A percentile compares a stretch with the other conserved stretches of the same genome.
Evolutionary conservation across 768 basidiomycete genomes (phyloP).

Genomic region (Termitomyces heimii): DNA sequence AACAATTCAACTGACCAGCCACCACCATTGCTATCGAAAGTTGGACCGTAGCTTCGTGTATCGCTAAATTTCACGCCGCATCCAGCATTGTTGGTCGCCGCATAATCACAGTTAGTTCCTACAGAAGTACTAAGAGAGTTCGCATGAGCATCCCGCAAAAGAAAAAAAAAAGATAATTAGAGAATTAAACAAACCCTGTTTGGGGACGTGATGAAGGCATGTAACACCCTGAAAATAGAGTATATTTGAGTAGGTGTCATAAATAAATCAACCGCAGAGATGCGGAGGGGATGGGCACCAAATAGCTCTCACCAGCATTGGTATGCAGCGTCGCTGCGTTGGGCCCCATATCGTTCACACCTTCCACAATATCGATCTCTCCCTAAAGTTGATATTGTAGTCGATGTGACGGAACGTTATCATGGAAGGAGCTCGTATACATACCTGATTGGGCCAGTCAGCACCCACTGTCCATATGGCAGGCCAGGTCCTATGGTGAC

Average conservation of each 20-base stretch:
- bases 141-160: neutral
- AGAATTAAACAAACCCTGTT: conserved; percentile 33
- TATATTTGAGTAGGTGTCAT: neutral
- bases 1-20: conserved; percentile 40
- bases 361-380: conserved; percentile 42
- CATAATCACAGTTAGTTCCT: conserved; percentile 43
- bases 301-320: conserved; percentile 30
- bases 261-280: conserved; percentile 19
- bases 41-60: conserved; percentile 46
- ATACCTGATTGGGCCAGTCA: conserved; percentile 41
- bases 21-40: conserved; percentile 54
- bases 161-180: no score
- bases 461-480: conserved; percentile 48
- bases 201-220: conserved; percentile 41
- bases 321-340: conserved; percentile 35
- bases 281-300: conserved; percentile 40
- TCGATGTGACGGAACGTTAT: neutral
- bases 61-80: conserved; percentile 47
- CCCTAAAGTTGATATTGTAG: conserved; percentile 26
- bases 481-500: conserved; percentile 35
- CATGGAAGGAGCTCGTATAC: neutral
- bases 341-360: conserved; percentile 33
- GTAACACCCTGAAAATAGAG: conserved; percentile 35
- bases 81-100: conserved; percentile 44
- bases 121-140: conserved; percentile 25